A percentile compares a stretch with the other conserved stretches of the same genome.
These are phyloP conservation scores for Juglanconis sp. DNA, from an alignment of 2,329 filamentous ascomycete genomes.

Conservation along the genomic window DNA sequence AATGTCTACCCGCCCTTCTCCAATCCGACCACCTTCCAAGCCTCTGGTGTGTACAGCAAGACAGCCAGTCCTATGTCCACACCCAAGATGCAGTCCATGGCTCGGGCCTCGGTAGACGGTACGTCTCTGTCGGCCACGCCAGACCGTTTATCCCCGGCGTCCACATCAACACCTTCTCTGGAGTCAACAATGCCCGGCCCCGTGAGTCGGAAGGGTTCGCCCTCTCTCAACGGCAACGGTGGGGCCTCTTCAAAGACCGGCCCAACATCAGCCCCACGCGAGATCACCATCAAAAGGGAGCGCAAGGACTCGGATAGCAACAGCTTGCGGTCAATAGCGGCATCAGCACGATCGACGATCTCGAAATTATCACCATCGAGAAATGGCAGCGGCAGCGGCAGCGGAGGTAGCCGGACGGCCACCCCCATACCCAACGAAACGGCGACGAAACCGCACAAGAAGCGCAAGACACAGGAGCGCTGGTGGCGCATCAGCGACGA, in stretches of 20 bases:
- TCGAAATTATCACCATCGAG: slow-evolving; percentile 42
- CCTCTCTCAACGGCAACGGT: slow-evolving; percentile 7
- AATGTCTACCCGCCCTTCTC: slow-evolving; percentile 75
- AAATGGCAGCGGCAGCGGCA: slow-evolving; percentile 28
- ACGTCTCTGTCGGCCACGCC: slow-evolving; percentile 46
- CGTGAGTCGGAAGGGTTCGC: slow-evolving; percentile 7
- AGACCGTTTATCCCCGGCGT: slow-evolving; percentile 38
- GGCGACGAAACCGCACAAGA: slow-evolving; percentile 30
- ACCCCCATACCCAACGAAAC: slow-evolving; percentile 20
- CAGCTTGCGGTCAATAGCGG: slow-evolving; percentile 55
- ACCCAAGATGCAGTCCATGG: slow-evolving; percentile 35
- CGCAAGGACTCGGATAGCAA: slow-evolving; percentile 43
- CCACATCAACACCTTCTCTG: slow-evolving; percentile 19
- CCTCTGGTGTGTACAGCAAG: slow-evolving; percentile 69
- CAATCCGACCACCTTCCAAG: slow-evolving; percentile 75
- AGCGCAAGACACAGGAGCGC: slow-evolving; percentile 62
- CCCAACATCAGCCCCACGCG: slow-evolving; percentile 26
- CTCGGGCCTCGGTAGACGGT: slow-evolving; percentile 24
- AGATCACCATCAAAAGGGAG: slow-evolving; percentile 28
- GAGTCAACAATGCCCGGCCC: slow-evolving; percentile 9
- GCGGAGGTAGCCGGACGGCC: slow-evolving; percentile 21
- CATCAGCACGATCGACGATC: slow-evolving; percentile 53
- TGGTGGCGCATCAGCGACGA: slow-evolving; percentile 99
- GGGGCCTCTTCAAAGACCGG: neutral
- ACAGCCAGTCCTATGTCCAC: slow-evolving; percentile 52